phyloP scores from a whole-genome alignment of 306 rosid species.

The Datisca glomerata region DNA sequence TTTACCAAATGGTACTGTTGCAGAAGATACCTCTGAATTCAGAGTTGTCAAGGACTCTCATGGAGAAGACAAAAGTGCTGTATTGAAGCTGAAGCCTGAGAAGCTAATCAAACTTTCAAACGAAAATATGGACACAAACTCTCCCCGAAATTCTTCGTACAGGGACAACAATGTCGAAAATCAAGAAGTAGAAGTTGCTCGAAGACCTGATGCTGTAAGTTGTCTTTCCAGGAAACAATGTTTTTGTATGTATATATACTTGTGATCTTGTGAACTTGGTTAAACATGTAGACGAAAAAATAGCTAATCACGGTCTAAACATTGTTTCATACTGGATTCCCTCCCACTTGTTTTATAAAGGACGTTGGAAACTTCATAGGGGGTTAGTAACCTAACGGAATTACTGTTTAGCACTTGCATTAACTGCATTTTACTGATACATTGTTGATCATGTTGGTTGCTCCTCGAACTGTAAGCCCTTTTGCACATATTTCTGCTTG shows the following conservation, averaged over 20 bases:
- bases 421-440: background rate
- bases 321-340: background rate
- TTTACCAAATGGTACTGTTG: constrained; percentile 4
- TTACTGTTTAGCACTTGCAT: background rate
- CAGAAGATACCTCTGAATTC: constrained; percentile 15
- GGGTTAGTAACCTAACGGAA: background rate
- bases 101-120: constrained; percentile 10
- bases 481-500: background rate
- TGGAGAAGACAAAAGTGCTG: constrained; percentile 22
- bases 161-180: constrained; percentile 20
- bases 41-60: constrained; percentile 17
- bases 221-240: constrained; percentile 18
- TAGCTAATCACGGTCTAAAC: too few species aligned
- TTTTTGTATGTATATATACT: constrained; percentile 9
- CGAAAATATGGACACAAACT: constrained; percentile 27
- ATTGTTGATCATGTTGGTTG: background rate
- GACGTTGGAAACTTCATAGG: background rate
- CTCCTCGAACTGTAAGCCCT: background rate
- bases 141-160: too few species aligned
- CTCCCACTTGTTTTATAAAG: background rate
- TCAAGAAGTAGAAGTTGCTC: constrained; percentile 29
- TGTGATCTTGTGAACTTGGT: background rate
- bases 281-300: background rate
- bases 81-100: constrained; percentile 37
- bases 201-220: constrained; percentile 51